Conservation (phyloP, 148 eudicot species). For the Heliamphora exappendiculata region DNA sequence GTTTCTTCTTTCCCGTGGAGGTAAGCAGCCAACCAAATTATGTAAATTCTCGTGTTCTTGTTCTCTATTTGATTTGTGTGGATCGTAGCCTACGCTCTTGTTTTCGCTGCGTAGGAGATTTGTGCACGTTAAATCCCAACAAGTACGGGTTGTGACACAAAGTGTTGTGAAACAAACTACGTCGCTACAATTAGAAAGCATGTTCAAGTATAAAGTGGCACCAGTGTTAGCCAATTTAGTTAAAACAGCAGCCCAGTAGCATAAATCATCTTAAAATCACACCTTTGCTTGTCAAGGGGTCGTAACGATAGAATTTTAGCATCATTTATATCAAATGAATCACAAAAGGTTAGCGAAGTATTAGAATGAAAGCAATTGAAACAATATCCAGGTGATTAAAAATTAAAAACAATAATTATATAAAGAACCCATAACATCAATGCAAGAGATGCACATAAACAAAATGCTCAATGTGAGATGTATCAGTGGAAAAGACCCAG, state of each 20-base stretch:
- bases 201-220: not conserved
- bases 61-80: no score
- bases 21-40: no score
- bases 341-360: not conserved
- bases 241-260: not conserved
- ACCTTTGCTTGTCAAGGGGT: not conserved
- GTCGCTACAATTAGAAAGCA: not conserved
- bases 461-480: not conserved
- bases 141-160: no score
- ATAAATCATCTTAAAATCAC: not conserved
- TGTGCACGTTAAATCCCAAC: no score
- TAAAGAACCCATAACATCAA: no score
- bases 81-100: no score
- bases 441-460: not conserved
- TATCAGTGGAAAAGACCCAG: not conserved
- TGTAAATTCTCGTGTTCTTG: no score
- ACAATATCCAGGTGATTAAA: not conserved
- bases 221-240: not conserved
- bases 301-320: not conserved
- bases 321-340: not conserved
- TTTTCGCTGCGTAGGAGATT: no score
- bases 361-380: not conserved
- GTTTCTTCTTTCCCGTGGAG: no score
- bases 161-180: not conserved
- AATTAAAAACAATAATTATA: not conserved